phyloP scores from a whole-genome alignment of 140 eudicot genomes.

The Stevia rebaudiana region DNA sequence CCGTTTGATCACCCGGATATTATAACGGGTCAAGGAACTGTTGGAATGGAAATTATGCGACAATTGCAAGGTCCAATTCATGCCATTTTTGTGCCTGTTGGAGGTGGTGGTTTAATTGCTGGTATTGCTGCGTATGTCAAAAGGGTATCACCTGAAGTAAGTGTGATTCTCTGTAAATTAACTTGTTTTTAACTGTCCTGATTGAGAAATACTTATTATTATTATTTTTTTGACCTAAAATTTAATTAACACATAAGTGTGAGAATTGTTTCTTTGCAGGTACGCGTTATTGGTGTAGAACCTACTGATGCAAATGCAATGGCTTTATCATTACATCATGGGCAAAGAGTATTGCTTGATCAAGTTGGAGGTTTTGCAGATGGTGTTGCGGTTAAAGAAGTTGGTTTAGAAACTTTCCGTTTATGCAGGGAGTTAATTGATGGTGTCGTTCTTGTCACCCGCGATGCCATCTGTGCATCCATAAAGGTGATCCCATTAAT shows the following conservation, averaged over 20 bases:
- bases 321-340: conserved; percentile 82
- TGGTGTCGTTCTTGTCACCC: conserved; percentile 85
- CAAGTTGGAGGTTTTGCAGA: conserved; percentile 98
- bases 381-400: conserved; percentile 93
- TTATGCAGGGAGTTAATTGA: conserved; percentile 80
- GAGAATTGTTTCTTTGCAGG: conserved; percentile 26
- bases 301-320: conserved; percentile 95
- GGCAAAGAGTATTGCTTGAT: conserved; percentile 64
- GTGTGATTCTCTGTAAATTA: no score
- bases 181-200: background rate
- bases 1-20: conserved; percentile 84
- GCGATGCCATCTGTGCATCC: conserved; percentile 97
- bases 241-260: background rate
- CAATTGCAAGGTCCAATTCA: conserved; percentile 53
- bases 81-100: conserved; percentile 67
- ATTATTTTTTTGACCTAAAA: background rate
- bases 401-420: conserved; percentile 72
- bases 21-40: conserved; percentile 47
- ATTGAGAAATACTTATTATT: background rate
- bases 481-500: conserved; percentile 59
- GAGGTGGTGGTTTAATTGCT: conserved; percentile 72
- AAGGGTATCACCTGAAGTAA: conserved; percentile 55
- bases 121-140: conserved; percentile 69
- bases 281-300: conserved; percentile 79
- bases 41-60: conserved; percentile 43